Evolutionary conservation across 768 basidiomycete species (phyloP), one percentile per base, ranked within the genome.

Genomic region (Brasilioporus rufonigricans): DNA sequence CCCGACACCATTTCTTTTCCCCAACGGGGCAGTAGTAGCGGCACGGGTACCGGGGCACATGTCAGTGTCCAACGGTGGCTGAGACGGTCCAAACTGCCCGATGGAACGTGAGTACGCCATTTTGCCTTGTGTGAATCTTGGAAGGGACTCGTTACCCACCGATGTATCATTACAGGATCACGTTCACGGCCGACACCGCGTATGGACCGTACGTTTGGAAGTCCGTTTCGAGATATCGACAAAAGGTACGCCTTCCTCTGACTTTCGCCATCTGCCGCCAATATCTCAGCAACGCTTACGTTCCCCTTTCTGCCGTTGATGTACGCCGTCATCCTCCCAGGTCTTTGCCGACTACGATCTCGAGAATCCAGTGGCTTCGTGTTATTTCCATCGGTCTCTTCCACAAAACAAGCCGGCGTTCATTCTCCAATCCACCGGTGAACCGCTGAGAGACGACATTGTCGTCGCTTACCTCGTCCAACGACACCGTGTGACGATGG

Each of bases 381-480:
- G 60, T 50, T 51, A 59, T 44, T 56, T 66, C 31, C 46, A 64
- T 11, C 44, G 24, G 9, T 44, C 55, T 1, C 45, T 49, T 27
- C 38, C 56, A 4, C 18, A 13, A 1, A 26, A n/a, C 18, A 52
- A 56, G 23, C 70, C 66, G 0, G 65, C 63, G 2, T 53, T 70
- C 27, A 13, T 65, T 26, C 44, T 71, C 16, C 60, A 68, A 31
- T 54, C 56, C 8, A 26, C 39, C 16, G 64, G 62, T 3, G 69
- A 70, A 48, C 64, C 64, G 5, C 52, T 70, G 13, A 55, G 69
- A 24, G 70, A 70, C n/a, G 70, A 68, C 8, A 58, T 71, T 35
- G 51, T 66, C 13, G 53, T 71, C 16, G 62, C 59, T 10, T 70
- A 71, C 50, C 41, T 68, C 24, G 32, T 70, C 13, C 70, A 70